phyloP scores from a whole-genome alignment of 1,284 basidiomycete genomes.

The Sporisorium scitamineum region DNA sequence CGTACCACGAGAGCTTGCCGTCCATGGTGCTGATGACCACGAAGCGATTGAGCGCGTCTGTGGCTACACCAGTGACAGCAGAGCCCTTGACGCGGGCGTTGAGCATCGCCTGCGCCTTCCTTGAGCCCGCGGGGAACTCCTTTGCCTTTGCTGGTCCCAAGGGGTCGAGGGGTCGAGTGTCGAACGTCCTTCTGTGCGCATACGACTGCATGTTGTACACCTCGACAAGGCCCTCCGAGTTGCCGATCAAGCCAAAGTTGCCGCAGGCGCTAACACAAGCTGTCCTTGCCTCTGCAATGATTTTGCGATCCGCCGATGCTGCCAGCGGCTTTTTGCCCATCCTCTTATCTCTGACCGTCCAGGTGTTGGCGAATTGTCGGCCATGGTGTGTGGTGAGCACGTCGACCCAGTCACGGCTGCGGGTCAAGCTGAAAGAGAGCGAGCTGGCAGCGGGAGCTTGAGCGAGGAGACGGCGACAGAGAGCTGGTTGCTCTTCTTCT shows the following conservation, averaged over 20 bases:
- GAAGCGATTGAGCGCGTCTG: conserved; percentile 84
- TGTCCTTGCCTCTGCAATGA: conserved; percentile 71
- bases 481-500: conserved; percentile 82
- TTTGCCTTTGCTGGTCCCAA: conserved; percentile 30
- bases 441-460: conserved; percentile 77
- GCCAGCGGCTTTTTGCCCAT: conserved; percentile 53
- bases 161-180: conserved; percentile 48
- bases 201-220: conserved; percentile 79
- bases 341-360: conserved; percentile 63
- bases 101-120: conserved; percentile 33
- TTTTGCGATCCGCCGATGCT: conserved; percentile 41
- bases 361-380: conserved; percentile 53
- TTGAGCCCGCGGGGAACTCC: conserved; percentile 36
- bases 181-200: conserved; percentile 77
- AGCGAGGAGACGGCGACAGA: conserved; percentile 79
- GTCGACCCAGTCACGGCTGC: conserved; percentile 97
- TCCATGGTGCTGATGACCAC: conserved; percentile 87
- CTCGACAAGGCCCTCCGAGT: conserved; percentile 60
- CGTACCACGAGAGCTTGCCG: conserved; percentile 91
- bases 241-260: conserved; percentile 85
- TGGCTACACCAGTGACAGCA: conserved; percentile 79
- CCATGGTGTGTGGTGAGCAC: conserved; percentile 89
- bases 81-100: conserved; percentile 37
- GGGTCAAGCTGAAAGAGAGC: conserved; percentile 81
- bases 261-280: conserved; percentile 87